Conservation (phyloP, 2,329 filamentous ascomycete species). For the Talaromyces verruculosus region DNA sequence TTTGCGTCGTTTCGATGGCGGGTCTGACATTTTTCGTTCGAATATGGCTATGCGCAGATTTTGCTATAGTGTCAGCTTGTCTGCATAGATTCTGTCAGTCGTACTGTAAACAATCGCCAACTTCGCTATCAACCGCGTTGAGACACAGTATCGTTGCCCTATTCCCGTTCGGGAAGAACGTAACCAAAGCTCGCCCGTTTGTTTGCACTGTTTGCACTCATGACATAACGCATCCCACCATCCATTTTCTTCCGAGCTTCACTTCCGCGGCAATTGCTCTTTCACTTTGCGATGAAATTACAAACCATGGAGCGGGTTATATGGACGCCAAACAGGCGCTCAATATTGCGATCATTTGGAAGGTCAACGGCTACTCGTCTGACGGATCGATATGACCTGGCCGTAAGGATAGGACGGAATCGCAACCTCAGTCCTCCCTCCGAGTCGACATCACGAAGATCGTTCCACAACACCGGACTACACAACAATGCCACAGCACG, state of each 20-base stretch:
- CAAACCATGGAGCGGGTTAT: constrained; percentile 3
- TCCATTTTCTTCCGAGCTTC: constrained; percentile 10
- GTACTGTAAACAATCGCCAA: neutral
- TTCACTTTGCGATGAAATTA: constrained; percentile 1
- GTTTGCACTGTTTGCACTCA: constrained; percentile 43
- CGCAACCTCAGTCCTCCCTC: constrained; percentile 2
- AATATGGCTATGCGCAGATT: neutral
- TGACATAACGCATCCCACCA: constrained; percentile 34
- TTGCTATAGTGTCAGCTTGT: neutral
- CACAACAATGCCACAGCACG: neutral
- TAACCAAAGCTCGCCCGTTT: constrained; percentile 13
- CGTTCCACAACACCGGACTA: neutral
- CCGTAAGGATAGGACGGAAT: neutral
- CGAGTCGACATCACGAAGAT: constrained; percentile 21
- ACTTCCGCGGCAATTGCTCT: constrained; percentile 20
- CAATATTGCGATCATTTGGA: neutral
- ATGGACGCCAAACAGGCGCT: constrained; percentile 1
- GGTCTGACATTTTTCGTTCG: constrained; percentile 50
- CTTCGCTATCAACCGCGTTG: neutral
- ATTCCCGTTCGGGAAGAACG: constrained; percentile 13
- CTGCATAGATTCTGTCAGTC: neutral
- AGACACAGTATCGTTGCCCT: neutral
- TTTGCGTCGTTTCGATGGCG: constrained; percentile 64
- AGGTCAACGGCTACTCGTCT: neutral
- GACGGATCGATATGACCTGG: neutral